Base-by-base conservation (phyloP, 2,329 filamentous ascomycete genomes). In the Nigrograna mackinnonii region DNA sequence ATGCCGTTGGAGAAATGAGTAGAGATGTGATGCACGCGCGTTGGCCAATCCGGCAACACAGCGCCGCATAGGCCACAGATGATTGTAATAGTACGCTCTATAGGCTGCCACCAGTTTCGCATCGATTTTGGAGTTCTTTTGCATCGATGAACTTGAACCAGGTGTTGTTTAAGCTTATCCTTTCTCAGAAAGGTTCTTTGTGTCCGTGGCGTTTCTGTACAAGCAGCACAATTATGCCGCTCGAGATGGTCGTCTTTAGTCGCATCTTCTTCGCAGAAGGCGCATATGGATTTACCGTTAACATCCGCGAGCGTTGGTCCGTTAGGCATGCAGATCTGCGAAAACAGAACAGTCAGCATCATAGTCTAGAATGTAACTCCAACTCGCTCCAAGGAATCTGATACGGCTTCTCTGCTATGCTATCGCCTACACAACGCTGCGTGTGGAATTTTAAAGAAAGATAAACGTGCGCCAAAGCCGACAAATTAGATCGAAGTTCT, bases 121-220 rank as follows among this genome's bases (percentile, higher is more conserved):
- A 75, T 67, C 12, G 21, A 66, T 61, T 44, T 82, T 81, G 45
- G 43, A n/a, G 38, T 32, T n/a, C n/a, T n/a, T 22, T 40, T 20
- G 12, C 66, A 64, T 45, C 69, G 64, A 54, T 77, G 74, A 54
- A 76, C 74, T 48, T 76, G 60, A 28, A 70, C 65, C 17, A 77
- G 61, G 47, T 77, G 74, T 50, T 77, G 75, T 31, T 71, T 70
- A 24, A 77, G 68, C 47, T 77, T 74, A 54, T 77, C 74, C 51
- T 77, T 77, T 21, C 74, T 67, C 39, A 72, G 73, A 49, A 77
- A 77, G 4, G 72, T 73, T 19, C 76, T 74, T 55, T 85, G 80
- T 36, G 71, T 58, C 3, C 68, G 47, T 3, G 70, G 70, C 50
- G 79, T 73, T 55, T 85, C 79, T 40, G 78, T 77, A 56, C 84